Evolutionary conservation across 768 basidiomycete species (phyloP), one percentile per base, ranked within the genome.

Genomic region (Trametes villosa): DNA sequence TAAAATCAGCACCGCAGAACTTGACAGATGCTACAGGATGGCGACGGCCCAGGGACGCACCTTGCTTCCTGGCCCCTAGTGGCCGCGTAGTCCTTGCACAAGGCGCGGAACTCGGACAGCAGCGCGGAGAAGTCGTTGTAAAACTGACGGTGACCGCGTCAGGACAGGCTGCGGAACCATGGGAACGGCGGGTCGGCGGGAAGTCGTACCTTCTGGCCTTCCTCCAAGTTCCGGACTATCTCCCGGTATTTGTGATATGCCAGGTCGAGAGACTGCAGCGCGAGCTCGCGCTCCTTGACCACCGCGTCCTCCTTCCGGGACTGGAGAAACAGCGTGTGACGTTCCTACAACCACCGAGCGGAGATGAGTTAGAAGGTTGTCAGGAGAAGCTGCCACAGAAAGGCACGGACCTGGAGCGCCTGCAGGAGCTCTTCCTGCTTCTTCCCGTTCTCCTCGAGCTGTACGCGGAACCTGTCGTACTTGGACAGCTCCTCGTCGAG

Each of bases 241-340:
- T 98, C 96, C 54, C 83, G 80, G 73, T 94, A 97, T 68, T 93
- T 94, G 75, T 87, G 87, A 74, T 91, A 91, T 0, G 95, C 92
- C 12, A 88, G 73, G 64, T 96, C 93, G 42, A 96, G 84, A 13
- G 86, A 84, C 70, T 93, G 92, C 27, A 98, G 74, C 0, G 88
- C 91, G 60, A 83, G 78, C 74, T 96, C 94, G 17, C 97, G 83
- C 47, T 87, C 88, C 67, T 91, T 92, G 17, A 94, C 80, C 12
- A 80, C 76, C 1, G 88, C 82, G 68, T 96, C 94, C 13, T 91
- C 90, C 71, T 82, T 86, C 24, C 94, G 81, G 4, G 91, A 91
- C 34, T 85, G 78, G 15, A 96, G 67, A 74, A 97, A 96, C 20
- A 78, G 70, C 24, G 84, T 83, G 70, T 95, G 94, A n/a, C 80